Conservation (phyloP, 768 basidiomycete genomes). For the Porpolomopsis calyptriformis region DNA sequence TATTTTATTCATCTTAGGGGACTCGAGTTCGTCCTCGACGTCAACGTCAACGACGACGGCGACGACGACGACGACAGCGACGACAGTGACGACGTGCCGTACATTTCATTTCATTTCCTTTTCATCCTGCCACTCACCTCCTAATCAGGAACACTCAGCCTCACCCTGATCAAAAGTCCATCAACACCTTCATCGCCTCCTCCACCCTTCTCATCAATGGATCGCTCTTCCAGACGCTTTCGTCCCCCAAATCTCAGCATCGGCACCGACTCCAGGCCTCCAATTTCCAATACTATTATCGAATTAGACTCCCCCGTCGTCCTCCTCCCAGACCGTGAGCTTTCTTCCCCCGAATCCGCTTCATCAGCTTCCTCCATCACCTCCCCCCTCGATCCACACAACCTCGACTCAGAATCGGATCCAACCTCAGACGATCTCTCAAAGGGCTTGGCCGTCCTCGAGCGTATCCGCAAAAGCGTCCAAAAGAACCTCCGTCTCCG, state of each 20-base stretch:
- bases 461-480: slow-evolving; percentile 58
- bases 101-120: no score
- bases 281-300: slow-evolving; percentile 5
- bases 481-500: slow-evolving; percentile 69
- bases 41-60: no score
- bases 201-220: background rate
- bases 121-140: no score
- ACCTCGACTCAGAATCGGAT: slow-evolving; percentile 15
- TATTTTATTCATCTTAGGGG: no score
- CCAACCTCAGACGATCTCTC: slow-evolving; percentile 50
- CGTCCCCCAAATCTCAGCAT: slow-evolving; percentile 8
- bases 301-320: slow-evolving; percentile 1
- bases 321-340: background rate
- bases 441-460: slow-evolving; percentile 57
- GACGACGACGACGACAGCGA: no score
- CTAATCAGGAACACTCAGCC: no score
- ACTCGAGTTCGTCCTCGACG: no score
- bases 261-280: background rate
- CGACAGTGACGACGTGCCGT: no score
- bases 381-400: slow-evolving; percentile 1
- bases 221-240: background rate
- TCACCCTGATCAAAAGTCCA: background rate
- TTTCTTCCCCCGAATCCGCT: background rate
- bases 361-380: slow-evolving; percentile 1
- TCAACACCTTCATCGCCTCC: background rate